Base-by-base conservation (phyloP, 1,284 basidiomycete genomes). In the Calocybe gambosa region DNA sequence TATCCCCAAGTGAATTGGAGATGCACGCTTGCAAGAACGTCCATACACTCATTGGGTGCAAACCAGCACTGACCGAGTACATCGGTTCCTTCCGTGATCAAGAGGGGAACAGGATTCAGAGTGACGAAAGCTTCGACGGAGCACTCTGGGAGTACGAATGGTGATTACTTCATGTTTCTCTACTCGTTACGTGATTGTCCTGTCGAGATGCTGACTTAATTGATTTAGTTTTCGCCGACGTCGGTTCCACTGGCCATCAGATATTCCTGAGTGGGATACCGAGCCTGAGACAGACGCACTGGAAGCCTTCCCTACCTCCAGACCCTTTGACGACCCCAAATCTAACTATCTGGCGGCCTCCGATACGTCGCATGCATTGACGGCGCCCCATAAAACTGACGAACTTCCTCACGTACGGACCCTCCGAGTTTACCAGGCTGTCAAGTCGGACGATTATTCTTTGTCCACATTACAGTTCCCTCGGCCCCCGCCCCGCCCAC, bases 101-200 rank as follows among this genome's bases (percentile, higher is more conserved):
- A 43, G 55, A 66, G 9, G 74, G 75, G 7, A 57, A 59, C 39
- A 58, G 61, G 42, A 43, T 70, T 15, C 55, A 75, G 3, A 61
- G 60, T 15, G 70, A 74, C 3, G 60, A 67, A 12, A 68, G 73
- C 50, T 69, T 85, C 36, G 67, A 74, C 12, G 72, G 80, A 25
- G 60, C 69, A 9, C 55, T 86, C 9, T 85, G 80, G 78, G 73
- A 79, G 33, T 88, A 87, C 55, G 82, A 85, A 51, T 72, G 74
- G 84, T 85, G 61, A 49, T 78, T 65, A 25, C 38, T 40, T 40
- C 23, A 38, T 35, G 50, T 47, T 42, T 39, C 31, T 28, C n/a
- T n/a, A n/a, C n/a, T n/a, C n/a, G n/a, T n/a, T n/a, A n/a, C 28
- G 28, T 10, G 3, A 13, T 29, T 2, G 13, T 5, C 7, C 4